Base-by-base conservation (phyloP, 2,329 filamentous ascomycete species). In the Cordyceps cateniannulata region DNA sequence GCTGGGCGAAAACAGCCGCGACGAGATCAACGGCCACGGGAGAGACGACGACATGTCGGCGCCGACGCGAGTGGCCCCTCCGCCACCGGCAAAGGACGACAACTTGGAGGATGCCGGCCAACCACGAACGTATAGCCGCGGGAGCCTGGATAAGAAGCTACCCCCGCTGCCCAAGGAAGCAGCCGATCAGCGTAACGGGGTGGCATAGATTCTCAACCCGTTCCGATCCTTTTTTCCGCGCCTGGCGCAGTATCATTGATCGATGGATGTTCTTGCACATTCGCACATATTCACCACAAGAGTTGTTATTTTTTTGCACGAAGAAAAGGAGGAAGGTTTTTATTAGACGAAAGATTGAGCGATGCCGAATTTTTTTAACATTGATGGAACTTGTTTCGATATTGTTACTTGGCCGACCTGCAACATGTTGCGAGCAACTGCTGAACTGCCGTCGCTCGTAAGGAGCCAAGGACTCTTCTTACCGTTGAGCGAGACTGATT, bases 1-100 rank as follows among this genome's bases (percentile, higher is more conserved):
- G 74, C 88, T 86, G n/a, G 89, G 86, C 5, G 93, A 97, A 72
- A 87, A 81, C 59, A 85, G 83, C 68, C 80, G 79, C 24, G 75
- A 77, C 62, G 83, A 81, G 51, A 71, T 66, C 50, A 67, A 67
- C 63, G 70, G 50, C 12, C 74, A 77, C 18, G 81, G 78, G 62
- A 69, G 73, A 60, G 61, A 51, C 44, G 65, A 66, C 45, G 63
- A 40, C 35, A 32, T 68, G 12, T 66, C 71, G 5, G 78, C 80
- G 9, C 81, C 81, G 2, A 82, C 79, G 5, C 77, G 71, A 22
- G 68, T 71, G 10, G 72, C 72, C 5, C 74, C 74, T 5, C 72
- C 72, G 20, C 73, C 72, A 38, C 73, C 74, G 5, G 69, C 69
- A n/a, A 57, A 64, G 55, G 59, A 73, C 35, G 42, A 27, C 8